Evolutionary conservation across 148 eudicot species (phyloP), one percentile per base, ranked within the genome.

Genomic region (Silene latifolia): DNA sequence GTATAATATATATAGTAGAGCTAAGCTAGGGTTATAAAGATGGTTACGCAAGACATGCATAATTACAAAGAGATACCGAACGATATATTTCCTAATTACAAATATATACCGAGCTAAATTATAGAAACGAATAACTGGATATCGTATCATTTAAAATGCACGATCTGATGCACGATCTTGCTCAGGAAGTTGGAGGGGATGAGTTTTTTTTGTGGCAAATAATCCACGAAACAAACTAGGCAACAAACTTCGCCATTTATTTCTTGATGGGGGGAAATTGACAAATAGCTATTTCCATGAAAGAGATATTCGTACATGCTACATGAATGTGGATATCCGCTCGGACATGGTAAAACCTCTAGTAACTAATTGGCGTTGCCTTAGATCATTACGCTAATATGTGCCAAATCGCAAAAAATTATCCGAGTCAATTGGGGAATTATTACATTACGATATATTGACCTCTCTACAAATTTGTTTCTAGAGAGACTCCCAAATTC

Each of bases 361-460:
- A 1, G 3, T 68, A 17, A 18, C 23, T 46, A 71, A 59, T 0
- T 83, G 68, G 51, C 47, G 15, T 14, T 42, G 78, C 58, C 21
- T 83, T 0, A 58, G 85, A n/a, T 46, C 76, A 7, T 29, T 83
- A 47, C 69, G 62, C 5, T 59, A 80, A 21, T 14, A 54, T 7
- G 4, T 6, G n/a, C 13, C 57, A 13, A 53, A 20, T 19, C 15
- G 78, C n/a, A 54, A 58, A 51, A 14, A 7, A 15, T 69, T 80
- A 32, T 62, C 80, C 0, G 47, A 74, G 10, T 42, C 76, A 9
- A 53, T 83, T 47, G 80, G 74, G 17, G 23, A 70, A 6, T 17
- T 83, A 53, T 47, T 72, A 32, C 85, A 77, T 20, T 83, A 61
- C 69, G 83, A 60, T 69, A 73, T 67, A 69, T 83, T 56, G 39